These are phyloP conservation scores for Scutellaria minor DNA, from an alignment of 257 asterid genomes.

Conservation along the genomic window DNA sequence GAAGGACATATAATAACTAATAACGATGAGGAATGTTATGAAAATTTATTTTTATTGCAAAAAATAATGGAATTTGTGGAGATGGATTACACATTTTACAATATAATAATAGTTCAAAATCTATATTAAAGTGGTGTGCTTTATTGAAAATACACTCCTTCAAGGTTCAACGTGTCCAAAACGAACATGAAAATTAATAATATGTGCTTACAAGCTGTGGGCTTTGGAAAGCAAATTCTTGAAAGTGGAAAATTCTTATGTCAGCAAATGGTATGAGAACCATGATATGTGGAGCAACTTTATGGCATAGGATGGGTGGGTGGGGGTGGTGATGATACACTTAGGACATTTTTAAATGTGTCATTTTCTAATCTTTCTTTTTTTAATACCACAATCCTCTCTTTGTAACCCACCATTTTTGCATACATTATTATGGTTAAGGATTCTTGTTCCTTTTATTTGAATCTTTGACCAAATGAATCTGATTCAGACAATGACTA, in stretches of 20 bases:
- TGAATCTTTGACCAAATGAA: slow-evolving; percentile 48
- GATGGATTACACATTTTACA: no score
- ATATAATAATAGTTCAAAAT: no score
- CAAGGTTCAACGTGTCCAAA: neutral
- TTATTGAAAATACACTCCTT: neutral
- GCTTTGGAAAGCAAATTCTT: slow-evolving; percentile 1
- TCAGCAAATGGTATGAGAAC: slow-evolving; percentile 33
- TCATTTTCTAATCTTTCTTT: slow-evolving; percentile 35
- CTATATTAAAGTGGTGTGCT: no score
- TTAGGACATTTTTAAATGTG: neutral
- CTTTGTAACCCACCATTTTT: slow-evolving; percentile 32
- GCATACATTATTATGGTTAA: slow-evolving; percentile 25
- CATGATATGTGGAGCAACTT: slow-evolving; percentile 42
- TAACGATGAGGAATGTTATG: no score
- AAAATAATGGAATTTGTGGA: no score
- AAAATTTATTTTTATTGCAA: no score
- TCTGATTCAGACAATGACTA: slow-evolving; percentile 37
- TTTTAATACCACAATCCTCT: slow-evolving; percentile 1
- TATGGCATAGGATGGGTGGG: slow-evolving; percentile 15
- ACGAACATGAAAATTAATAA: neutral
- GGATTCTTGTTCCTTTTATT: slow-evolving; percentile 37
- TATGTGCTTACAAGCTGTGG: neutral
- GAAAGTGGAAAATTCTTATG: slow-evolving; percentile 30
- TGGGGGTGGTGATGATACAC: slow-evolving; percentile 17
- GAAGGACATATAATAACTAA: no score